Evolutionary conservation across 2,329 filamentous ascomycete genomes (phyloP).

Genomic region (Cyphellophora attinorum): DNA sequence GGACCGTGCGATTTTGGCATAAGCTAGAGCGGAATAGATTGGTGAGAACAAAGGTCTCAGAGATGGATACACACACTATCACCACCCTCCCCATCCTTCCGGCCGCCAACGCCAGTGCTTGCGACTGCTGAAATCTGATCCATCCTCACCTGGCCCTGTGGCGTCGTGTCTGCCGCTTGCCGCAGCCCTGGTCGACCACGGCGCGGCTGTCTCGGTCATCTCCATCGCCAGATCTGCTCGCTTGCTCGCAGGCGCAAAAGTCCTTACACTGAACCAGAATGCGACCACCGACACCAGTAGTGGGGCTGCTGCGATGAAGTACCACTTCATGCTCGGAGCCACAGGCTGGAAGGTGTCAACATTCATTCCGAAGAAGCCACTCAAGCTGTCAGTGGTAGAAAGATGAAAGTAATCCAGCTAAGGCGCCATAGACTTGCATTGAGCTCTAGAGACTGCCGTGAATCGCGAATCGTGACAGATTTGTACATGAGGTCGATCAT

Average conservation of each 20-base stretch:
- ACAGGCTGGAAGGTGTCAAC: slow-evolving; percentile 35
- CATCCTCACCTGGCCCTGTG: too few species aligned
- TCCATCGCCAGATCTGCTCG: too few species aligned
- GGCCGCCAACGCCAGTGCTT: too few species aligned
- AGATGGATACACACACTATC: too few species aligned
- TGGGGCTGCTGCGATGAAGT: slow-evolving; percentile 37
- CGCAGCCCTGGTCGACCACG: too few species aligned
- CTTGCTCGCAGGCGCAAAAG: slow-evolving; percentile 1
- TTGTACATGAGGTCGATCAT: slow-evolving; percentile 36
- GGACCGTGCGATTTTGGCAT: too few species aligned
- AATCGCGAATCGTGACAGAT: slow-evolving; percentile 41
- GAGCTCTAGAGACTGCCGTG: slow-evolving; percentile 9
- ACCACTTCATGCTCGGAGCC: slow-evolving; percentile 37
- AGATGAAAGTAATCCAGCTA: slow-evolving; percentile 31
- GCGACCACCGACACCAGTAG: slow-evolving; percentile 18
- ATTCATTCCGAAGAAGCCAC: slow-evolving; percentile 25
- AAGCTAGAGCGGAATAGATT: too few species aligned
- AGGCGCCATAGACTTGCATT: slow-evolving; percentile 20
- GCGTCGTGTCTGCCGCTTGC: too few species aligned
- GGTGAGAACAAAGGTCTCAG: too few species aligned
- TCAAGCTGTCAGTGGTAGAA: slow-evolving; percentile 38
- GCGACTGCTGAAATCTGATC: too few species aligned
- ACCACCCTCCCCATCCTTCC: too few species aligned
- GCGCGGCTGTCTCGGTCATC: too few species aligned
- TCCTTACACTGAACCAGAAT: not conserved